Base-by-base conservation (phyloP, 306 rosid species). In the Acacia crassicarpa region DNA sequence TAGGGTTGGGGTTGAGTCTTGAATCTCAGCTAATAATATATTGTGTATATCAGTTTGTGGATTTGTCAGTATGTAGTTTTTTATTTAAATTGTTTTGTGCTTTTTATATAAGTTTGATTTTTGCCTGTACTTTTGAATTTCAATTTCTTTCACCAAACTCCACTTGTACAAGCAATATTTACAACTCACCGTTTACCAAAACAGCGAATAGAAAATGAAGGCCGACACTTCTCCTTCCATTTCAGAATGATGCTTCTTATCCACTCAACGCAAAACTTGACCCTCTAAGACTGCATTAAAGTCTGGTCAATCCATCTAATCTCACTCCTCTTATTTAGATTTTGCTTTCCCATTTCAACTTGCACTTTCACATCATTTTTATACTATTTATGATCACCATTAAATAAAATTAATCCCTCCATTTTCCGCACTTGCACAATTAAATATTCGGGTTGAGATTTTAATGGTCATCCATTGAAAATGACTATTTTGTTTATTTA, bases 361-460 rank as follows among this genome's bases (percentile, higher is more conserved):
- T 81, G 85, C 78, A 49, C 20, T 75, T 74, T 58, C 63, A 70
- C 67, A 83, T 70, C 67, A 83, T 59, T 33, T 25, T 32, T n/a
- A 9, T 58, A 58, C 12, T n/a, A 58, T 58, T 8, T 65, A 30
- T 65, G 32, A n/a, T 70, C 48, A 46, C 68, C 66, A 77, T 46
- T 71, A 32, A 32, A 66, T 35, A 35, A 66, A n/a, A n/a, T n/a
- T n/a, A n/a, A 33, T 17, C 72, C 45, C 45, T 30, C 72, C 72
- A 25, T 17, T 65, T 65, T 65, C 11, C 70, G 33, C 70, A 65
- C 44, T 65, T 33, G 12, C 72, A 13, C 14, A 16, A 15, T 25
- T 66, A 66, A 15, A 33, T 51, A 51, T 6, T 32, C 72, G 67
- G 25, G 35, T 61, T 61, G 25, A 25, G 33, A 23, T 61, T 61